Base-by-base conservation (phyloP, 1,139 yeast species). In the Magnusiomyces paraingens region DNA sequence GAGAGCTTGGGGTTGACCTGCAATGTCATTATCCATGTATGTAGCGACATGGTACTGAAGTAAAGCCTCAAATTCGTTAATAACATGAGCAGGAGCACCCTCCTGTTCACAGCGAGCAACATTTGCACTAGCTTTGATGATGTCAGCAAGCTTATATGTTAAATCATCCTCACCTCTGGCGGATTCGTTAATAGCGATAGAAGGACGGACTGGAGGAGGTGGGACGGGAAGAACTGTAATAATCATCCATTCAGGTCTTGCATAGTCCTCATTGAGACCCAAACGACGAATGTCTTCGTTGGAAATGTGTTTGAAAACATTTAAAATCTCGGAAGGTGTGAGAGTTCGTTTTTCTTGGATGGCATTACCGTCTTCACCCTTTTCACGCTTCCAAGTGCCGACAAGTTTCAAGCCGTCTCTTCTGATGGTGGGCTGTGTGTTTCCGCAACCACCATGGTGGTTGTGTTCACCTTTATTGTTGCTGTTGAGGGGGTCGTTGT, bases 151-250 rank as follows among this genome's bases (percentile, higher is more conserved):
- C 72, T 94, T 94, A 70, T 91, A 93, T 2, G 99, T 94, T 73
- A 94, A 85, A 78, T 94, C 99, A 80, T 94, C 99, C 70, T 94
- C 99, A 64, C 99, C 97, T 74, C 99, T 83, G 55, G 96, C 96
- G n/a, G 97, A 89, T 67, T 94, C 99, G 64, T 93, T 93, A 65
- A 93, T 91, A 1, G 99, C 96, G 74, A 94, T 93, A 44, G 96
- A 87, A 17, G 99, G 99, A 72, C 99, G 86, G 39, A 94, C 99
- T 39, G 98, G 98, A 56, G 99, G 99, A 52, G 99, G 99, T 47
- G 99, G 99, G n/a, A 94, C 99, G 1, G 99, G 99, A 64, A 94
- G 77, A 17, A 93, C 98, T 2, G 99, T 91, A 61, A 94, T 81
- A 60, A 94, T 79, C 85, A 94, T 83, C 99, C 99, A 94, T 71